Conservation (phyloP, 176 grass and related monocot species). For the Cenchrus purpureus region DNA sequence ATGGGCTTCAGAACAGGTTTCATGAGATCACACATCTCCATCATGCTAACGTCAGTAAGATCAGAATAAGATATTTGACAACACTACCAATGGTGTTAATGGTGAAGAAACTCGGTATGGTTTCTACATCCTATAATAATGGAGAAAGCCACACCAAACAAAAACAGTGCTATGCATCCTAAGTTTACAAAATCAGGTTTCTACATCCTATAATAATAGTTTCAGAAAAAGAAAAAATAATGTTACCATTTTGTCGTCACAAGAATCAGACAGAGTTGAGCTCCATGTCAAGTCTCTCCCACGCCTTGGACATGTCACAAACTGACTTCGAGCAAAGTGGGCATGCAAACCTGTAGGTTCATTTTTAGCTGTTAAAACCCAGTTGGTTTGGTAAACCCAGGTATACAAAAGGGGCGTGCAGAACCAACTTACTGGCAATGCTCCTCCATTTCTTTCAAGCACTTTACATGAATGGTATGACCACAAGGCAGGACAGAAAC, state of each 20-base stretch:
- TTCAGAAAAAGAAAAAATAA: not conserved
- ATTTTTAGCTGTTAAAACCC: constrained; percentile 22
- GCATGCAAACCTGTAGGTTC: constrained; percentile 68
- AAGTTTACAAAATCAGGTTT: too few relatives aligned
- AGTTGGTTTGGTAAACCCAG: not conserved
- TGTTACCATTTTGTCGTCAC: constrained; percentile 71
- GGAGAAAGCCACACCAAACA: not conserved
- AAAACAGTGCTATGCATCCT: not conserved
- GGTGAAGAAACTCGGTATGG: not conserved
- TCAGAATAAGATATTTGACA: not conserved
- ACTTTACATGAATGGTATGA: constrained; percentile 87
- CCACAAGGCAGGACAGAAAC: constrained; percentile 81
- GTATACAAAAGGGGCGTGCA: not conserved
- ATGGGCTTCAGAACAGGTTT: not conserved
- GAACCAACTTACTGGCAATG: constrained; percentile 74
- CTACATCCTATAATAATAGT: not conserved
- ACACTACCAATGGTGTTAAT: not conserved
- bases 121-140: too few relatives aligned
- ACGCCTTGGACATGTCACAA: constrained; percentile 95
- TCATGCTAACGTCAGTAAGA: not conserved
- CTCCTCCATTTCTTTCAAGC: constrained; percentile 91
- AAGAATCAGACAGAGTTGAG: constrained; percentile 63
- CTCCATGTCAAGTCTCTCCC: constrained; percentile 84
- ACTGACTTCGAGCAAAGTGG: constrained; percentile 96
- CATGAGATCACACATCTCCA: not conserved